phyloP scores from a whole-genome alignment of 106 monocot genomes.

The Xerophyta viscosa region DNA sequence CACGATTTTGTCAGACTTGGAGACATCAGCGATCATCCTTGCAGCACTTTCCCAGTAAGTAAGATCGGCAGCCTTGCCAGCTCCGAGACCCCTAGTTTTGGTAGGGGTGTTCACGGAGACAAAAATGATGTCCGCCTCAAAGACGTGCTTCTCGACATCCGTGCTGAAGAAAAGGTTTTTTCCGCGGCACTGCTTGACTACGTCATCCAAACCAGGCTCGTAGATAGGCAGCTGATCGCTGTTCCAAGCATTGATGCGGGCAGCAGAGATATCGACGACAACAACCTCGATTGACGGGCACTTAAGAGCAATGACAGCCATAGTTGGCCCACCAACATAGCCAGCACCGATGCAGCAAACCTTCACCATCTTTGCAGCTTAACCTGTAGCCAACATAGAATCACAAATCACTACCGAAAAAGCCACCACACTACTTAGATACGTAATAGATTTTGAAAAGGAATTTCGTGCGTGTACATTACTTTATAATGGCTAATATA shows the following conservation, averaged over 20 bases:
- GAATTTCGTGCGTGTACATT: too few relatives aligned
- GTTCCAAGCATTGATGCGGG: conserved; percentile 13
- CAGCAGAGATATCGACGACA: conserved; percentile 11
- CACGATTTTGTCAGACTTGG: conserved; percentile 19
- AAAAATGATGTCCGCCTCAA: conserved; percentile 15
- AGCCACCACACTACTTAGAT: too few relatives aligned
- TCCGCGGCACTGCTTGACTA: conserved; percentile 14
- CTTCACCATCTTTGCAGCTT: conserved; percentile 11
- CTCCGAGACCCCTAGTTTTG: conserved; percentile 15
- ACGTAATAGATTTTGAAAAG: too few relatives aligned
- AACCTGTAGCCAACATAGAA: too few relatives aligned
- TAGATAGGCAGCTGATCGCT: conserved; percentile 17
- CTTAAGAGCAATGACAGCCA: conserved; percentile 16
- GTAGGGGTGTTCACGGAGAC: conserved; percentile 15
- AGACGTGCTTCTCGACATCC: conserved; percentile 14
- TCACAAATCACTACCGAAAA: too few relatives aligned
- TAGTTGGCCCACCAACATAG: conserved; percentile 16
- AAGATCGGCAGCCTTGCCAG: conserved; percentile 20
- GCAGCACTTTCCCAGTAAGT: conserved; percentile 23
- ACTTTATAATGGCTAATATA: too few relatives aligned
- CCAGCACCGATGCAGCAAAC: conserved; percentile 15
- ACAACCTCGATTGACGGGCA: conserved; percentile 8
- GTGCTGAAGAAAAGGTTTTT: conserved; percentile 11
- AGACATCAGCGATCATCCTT: conserved; percentile 14
- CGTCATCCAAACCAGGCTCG: conserved; percentile 13